Evolutionary conservation across 2,329 filamentous ascomycete genomes (phyloP), one percentile per base, ranked within the genome.

Genomic region (Diplodia scrobiculata): DNA sequence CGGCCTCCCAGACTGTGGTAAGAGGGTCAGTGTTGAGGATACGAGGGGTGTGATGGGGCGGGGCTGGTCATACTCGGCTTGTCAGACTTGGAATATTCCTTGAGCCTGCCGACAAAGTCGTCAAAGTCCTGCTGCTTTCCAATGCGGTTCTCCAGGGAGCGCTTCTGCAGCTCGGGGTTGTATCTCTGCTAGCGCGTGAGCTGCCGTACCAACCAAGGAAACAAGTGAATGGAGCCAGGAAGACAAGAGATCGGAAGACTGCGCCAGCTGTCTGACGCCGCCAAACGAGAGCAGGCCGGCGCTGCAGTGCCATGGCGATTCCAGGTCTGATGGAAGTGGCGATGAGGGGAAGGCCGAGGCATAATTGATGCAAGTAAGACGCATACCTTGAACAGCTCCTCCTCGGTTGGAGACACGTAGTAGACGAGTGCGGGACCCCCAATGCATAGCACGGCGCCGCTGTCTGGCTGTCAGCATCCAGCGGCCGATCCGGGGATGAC

Each of bases 121-220:
- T 97, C 91, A 72, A 97, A 97, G 67, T 97, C 92, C 78, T 93
- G 85, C 74, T 95, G 87, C 68, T 86, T 86, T 76, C 90, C 87
- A 67, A 89, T 84, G 19, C 92, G 86, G 67, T 88, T 86, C 77
- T 93, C 92, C n/a, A 96, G 81, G 68, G 91, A 92, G 74, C 90
- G 87, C 77, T 91, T 91, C 75, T 95, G 91, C n/a, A 99, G 85
- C 38, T 98, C 95, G 0, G 94, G 94, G 78, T 94, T 98, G 81
- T 98, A 98, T 78, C 85, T 87, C 81, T 91, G 70, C 21, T 36
- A n/a, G 19, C 41, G 25, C n/a, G 64, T 58, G 29, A 60, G 41
- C 51, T 50, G 14, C 41, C 2, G 25, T 54, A 14, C 51, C 7
- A 19, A n/a, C 36, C 17, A 13, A 6, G 50, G 7, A 14, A 7